Conservation (phyloP, 169 alveolate genomes). For the Plasmodium reichenowi region DNA sequence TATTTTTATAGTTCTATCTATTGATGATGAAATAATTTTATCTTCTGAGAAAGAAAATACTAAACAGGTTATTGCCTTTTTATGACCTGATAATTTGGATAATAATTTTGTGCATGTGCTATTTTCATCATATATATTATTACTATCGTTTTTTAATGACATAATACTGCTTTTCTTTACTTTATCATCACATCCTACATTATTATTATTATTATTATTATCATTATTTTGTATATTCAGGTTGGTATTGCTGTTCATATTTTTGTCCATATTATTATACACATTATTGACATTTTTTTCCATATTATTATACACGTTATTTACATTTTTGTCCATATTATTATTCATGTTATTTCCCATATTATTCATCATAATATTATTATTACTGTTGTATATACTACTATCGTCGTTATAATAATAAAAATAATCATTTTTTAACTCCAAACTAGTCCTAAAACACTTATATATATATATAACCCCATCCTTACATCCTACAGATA, state of each 20-base stretch:
- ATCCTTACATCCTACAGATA: slow-evolving; percentile 90
- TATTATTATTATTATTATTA: background rate
- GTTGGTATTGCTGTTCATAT: too few relatives aligned
- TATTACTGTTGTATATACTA: background rate
- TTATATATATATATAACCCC: slow-evolving; percentile 86
- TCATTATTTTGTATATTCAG: background rate
- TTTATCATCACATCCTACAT: background rate
- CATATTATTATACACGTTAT: too few relatives aligned
- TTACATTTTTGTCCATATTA: too few relatives aligned
- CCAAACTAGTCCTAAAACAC: slow-evolving; percentile 81
- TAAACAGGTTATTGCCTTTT: slow-evolving; percentile 85
- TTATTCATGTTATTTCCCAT: too few relatives aligned
- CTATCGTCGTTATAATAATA: background rate
- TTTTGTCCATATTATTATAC: too few relatives aligned
- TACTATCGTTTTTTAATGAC: background rate
- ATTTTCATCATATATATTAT: slow-evolving; percentile 15
- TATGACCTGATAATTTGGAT: slow-evolving; percentile 79
- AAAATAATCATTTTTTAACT: slow-evolving; percentile 45
- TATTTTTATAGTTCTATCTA: slow-evolving; percentile 90
- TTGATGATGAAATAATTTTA: slow-evolving; percentile 87
- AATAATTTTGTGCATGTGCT: slow-evolving; percentile 71
- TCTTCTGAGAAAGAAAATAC: slow-evolving; percentile 81
- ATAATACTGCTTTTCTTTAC: background rate
- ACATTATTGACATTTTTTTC: too few relatives aligned
- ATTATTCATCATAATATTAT: background rate